These are phyloP conservation scores for Claviceps citrina DNA, from an alignment of 2,329 filamentous ascomycete species.

Conservation along the genomic window DNA sequence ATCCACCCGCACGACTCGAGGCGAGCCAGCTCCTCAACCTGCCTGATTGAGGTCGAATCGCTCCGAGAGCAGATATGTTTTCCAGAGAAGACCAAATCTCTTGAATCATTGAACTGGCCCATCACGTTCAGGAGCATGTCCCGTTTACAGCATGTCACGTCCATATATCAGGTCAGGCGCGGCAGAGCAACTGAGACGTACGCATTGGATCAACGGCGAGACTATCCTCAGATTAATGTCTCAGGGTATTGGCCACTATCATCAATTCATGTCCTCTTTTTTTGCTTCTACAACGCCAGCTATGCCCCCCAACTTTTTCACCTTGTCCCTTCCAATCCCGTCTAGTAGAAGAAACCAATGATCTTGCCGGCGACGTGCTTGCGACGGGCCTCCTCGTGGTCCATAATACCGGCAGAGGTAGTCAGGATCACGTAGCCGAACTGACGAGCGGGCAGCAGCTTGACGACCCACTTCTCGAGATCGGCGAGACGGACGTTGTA, in stretches of 20 bases:
- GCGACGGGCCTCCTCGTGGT: slow-evolving; percentile 97
- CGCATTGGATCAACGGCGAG: slow-evolving; percentile 15
- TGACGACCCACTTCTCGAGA: slow-evolving; percentile 99
- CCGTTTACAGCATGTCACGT: not conserved
- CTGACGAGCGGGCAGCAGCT: slow-evolving; percentile 97
- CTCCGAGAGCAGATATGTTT: no score
- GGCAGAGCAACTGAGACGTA: slow-evolving; percentile 17
- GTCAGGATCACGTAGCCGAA: slow-evolving; percentile 99
- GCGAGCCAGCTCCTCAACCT: no score
- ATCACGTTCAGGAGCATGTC: no score
- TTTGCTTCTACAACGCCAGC: slow-evolving; percentile 19
- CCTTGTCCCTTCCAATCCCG: slow-evolving; percentile 9
- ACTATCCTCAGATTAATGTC: slow-evolving; percentile 16
- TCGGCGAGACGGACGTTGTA: slow-evolving; percentile 98
- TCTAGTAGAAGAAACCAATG: slow-evolving; percentile 98
- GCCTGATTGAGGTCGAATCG: no score
- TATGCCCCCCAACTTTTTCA: slow-evolving; percentile 17
- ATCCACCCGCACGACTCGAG: no score
- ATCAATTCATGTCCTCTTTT: slow-evolving; percentile 13
- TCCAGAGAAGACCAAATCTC: no score
- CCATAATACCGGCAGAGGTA: slow-evolving; percentile 98
- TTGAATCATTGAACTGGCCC: no score
- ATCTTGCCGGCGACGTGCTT: slow-evolving; percentile 99
- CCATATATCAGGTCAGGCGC: slow-evolving; percentile 7
- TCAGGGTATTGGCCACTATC: slow-evolving; percentile 15